Base-by-base conservation (phyloP, 192 early-diverging fungal genomes). In the Podila clonocystis region DNA sequence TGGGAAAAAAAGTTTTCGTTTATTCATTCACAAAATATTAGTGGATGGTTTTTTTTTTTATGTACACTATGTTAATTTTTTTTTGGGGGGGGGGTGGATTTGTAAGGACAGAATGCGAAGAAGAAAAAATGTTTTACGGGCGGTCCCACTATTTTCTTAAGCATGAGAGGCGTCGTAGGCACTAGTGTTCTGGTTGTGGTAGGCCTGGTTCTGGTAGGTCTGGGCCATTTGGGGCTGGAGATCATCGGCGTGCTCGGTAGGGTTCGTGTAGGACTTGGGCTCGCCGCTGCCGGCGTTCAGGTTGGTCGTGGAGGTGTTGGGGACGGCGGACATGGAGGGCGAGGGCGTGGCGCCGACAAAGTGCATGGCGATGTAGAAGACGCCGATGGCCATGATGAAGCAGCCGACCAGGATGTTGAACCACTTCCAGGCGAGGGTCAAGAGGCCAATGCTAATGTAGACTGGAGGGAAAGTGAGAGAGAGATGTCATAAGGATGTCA, bases 401-500 rank as follows among this genome's bases (percentile, higher is more conserved):
- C 62, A 62, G 22, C 74, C 74, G 15, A 75, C 62, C 38, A 75
- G 13, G 55, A 75, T 75, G 67, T 75, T 75, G 74, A 67, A 75
- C 74, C 74, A 75, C 49, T 50, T 64, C 67, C 67, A 69, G 24
- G 74, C 61, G 8, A 75, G 55, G 62, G 50, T 64, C 36, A 74
- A 30, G 12, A 62, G 8, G 33, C 72, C 72, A 26, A 65, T 65
- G 41, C 71, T 73, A 73, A 34, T 50, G 15, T 55, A 61, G 59
- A 61, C 28, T 61, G 6, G 59, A 33, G 22, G 7, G 4, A 30
- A 59, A n/a, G n/a, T n/a, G n/a, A n/a, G n/a, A n/a, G n/a, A n/a
- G n/a, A 30, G 22, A 55, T 55, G 6, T 4, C 22, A 24, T 20
- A 3, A 8, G 57, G n/a, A 17, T 57, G n/a, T 11, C 33, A 26